Evolutionary conservation across 768 basidiomycete species (phyloP).

Genomic region (Suillus occidentalis): DNA sequence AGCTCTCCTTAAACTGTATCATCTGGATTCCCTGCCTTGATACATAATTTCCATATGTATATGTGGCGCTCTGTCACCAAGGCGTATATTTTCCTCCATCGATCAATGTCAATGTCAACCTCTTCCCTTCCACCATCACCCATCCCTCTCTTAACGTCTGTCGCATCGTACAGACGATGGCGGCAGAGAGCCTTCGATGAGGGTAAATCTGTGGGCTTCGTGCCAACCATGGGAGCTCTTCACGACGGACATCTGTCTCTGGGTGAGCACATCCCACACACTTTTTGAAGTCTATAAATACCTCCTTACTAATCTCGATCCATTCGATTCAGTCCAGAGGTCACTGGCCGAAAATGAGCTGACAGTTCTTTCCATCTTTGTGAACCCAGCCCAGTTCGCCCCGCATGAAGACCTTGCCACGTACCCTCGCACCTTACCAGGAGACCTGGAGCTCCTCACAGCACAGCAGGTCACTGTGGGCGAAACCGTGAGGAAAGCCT

Average conservation of each 20-base stretch:
- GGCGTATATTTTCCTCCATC: background rate
- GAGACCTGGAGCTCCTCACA: conserved; percentile 66
- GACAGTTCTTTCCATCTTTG: conserved; percentile 94
- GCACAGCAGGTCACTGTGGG: conserved; percentile 33
- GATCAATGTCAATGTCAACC: conserved; percentile 21
- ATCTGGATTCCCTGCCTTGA: background rate
- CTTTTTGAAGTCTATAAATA: background rate
- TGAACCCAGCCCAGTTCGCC: conserved; percentile 97
- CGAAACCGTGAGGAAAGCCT: conserved; percentile 43
- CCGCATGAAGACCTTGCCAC: conserved; percentile 90
- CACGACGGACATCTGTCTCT: conserved; percentile 93
- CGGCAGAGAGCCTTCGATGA: conserved; percentile 57
- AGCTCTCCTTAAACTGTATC: background rate
- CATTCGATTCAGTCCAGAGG: conserved; percentile 58
- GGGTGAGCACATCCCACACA: conserved; percentile 54
- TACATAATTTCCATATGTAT: background rate
- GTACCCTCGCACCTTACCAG: conserved; percentile 85
- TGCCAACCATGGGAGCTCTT: conserved; percentile 98
- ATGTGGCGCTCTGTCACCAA: conserved; percentile 13
- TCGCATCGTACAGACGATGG: conserved; percentile 73
- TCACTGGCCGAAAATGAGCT: conserved; percentile 79
- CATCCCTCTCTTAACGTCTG: conserved; percentile 55
- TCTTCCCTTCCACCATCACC: conserved; percentile 28
- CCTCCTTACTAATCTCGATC: conserved; percentile 3
- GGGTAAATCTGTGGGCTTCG: conserved; percentile 78